Evolutionary conservation across 257 asterid species (phyloP), one percentile per base, ranked within the genome.

Genomic region (Solanum rostratum): DNA sequence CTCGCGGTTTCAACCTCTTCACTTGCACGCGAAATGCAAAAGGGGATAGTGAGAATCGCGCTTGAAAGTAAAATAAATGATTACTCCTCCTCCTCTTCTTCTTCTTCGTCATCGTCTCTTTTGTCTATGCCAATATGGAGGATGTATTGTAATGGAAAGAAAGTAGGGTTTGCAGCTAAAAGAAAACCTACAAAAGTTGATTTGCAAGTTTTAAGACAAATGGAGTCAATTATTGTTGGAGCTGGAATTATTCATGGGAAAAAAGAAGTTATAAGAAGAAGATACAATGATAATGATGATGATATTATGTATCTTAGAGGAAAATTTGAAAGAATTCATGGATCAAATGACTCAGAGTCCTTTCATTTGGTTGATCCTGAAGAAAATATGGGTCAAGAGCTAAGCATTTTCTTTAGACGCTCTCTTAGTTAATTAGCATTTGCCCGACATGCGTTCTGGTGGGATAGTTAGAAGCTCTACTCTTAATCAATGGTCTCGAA

Each of bases 361-460:
- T 92, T 89, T 76, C 95, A 91, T 90, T 91, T 92, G 89, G 84
- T 89, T n/a, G 94, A 92, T 87, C 89, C 90, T 7, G 94, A 92
- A 66, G 92, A 87, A 9, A 86, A 86, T 18, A 84, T 81, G 37
- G 93, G 90, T n/a, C 93, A 92, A 83, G 95, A 91, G 80, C 88
- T 91, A 13, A 88, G 96, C 83, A 87, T 91, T 87, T 90, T 90
- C 85, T 90, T 92, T 81, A 88, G 87, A 68, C 87, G 92, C 54
- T 88, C 92, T 13, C 22, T 74, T 24, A 49, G 16, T 49, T 71
- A 12, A 43, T n/a, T 74, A 71, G 39, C 14, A 45, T 73, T 8
- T 69, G 5, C 19, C 10, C 39, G 1, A 24, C 20, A 5, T 62
- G 66, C 4, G 30, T 62, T 27, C 10, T 33, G 7, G 1, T 62